A percentile compares a stretch with the other conserved stretches of the same genome.
Conservation (phyloP, 1,284 basidiomycete species). For the Trametes polyzona region DNA sequence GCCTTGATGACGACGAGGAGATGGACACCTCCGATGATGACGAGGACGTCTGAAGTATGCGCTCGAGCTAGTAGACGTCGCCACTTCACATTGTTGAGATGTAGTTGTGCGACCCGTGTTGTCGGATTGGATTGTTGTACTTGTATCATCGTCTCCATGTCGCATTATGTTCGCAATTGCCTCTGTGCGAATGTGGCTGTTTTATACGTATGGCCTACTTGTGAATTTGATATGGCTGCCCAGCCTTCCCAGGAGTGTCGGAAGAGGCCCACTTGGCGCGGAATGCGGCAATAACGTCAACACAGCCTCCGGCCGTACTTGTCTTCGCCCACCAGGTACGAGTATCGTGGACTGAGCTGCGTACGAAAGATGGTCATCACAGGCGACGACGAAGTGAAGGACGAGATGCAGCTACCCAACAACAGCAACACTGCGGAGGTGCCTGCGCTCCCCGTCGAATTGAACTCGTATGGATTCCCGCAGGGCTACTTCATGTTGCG, state of each 20-base stretch:
- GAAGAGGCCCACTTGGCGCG: constrained; percentile 1
- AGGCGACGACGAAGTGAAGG: constrained; percentile 18
- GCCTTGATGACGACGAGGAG: background rate
- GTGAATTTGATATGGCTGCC: background rate
- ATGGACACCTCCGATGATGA: constrained; percentile 23
- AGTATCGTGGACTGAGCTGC: background rate
- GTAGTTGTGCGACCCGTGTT: background rate
- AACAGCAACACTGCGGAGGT: background rate
- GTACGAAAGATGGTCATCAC: constrained; percentile 16
- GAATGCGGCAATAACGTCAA: constrained; percentile 7
- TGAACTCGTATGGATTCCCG: constrained; percentile 61
- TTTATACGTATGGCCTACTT: too few relatives aligned
- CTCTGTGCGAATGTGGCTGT: background rate
- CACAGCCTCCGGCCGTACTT: constrained; percentile 1
- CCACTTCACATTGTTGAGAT: background rate
- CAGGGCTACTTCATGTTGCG: constrained; percentile 76
- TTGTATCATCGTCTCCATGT: background rate
- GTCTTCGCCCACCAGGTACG: background rate
- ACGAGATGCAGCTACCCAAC: background rate
- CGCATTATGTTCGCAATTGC: background rate
- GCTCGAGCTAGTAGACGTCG: too few relatives aligned
- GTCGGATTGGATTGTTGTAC: background rate
- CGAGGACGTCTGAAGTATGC: background rate
- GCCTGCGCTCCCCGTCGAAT: constrained; percentile 30
- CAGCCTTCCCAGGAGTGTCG: background rate